phyloP scores from a whole-genome alignment of 257 asterid genomes.

The Agastache rugosa region DNA sequence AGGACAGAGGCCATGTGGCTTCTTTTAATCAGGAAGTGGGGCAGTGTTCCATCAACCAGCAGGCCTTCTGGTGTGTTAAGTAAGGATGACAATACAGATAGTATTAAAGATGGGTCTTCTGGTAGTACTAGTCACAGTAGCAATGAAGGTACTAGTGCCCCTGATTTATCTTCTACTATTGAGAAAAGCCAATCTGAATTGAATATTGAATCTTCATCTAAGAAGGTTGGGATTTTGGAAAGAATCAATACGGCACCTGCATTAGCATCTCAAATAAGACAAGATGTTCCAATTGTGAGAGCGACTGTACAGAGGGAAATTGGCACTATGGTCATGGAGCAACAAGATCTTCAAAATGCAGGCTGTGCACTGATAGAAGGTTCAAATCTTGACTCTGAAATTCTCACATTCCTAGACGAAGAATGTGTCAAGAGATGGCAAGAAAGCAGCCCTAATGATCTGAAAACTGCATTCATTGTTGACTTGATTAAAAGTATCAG shows the following conservation, averaged over 20 bases:
- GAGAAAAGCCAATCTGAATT: neutral
- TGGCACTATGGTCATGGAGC: neutral
- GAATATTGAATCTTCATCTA: neutral
- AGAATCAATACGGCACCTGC: conserved; percentile 18
- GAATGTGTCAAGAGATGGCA: conserved; percentile 19
- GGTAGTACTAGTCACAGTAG: neutral
- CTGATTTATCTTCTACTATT: neutral
- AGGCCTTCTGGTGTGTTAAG: neutral
- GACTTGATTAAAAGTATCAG: conserved; percentile 21
- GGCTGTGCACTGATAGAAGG: neutral
- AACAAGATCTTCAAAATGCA: neutral
- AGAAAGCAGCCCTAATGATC: conserved; percentile 28
- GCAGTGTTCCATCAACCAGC: conserved; percentile 6
- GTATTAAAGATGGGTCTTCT: neutral
- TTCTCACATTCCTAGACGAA: neutral
- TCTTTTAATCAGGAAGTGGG: conserved; percentile 30
- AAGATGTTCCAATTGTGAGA: conserved; percentile 9
- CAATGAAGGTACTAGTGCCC: conserved; percentile 9
- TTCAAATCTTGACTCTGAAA: neutral
- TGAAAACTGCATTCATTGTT: neutral
- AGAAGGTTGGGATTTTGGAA: conserved; percentile 27
- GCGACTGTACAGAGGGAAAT: conserved; percentile 12
- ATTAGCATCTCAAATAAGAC: conserved; percentile 1
- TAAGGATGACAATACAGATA: neutral
- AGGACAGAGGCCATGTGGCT: conserved; percentile 35